Conservation (phyloP, 2,329 filamentous ascomycete species). For the Aspergillus clavatus region DNA sequence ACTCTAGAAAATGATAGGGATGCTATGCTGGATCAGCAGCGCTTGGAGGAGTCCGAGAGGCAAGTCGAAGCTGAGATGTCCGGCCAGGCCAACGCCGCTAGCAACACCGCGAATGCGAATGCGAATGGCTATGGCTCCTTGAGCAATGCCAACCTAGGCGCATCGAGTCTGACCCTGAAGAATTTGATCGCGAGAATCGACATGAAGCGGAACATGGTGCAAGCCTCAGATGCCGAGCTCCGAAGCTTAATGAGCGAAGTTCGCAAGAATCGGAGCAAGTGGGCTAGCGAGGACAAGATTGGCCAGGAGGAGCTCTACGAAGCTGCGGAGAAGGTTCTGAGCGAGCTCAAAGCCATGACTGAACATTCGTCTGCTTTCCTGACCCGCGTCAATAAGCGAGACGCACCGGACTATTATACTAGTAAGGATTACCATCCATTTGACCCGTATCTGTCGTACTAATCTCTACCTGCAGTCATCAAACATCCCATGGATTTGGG, state of each 20-base stretch:
- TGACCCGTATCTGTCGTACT: conserved; percentile 10
- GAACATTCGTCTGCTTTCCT: conserved; percentile 97
- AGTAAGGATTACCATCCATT: conserved; percentile 52
- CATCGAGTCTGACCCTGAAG: conserved; percentile 92
- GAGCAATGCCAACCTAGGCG: conserved; percentile 89
- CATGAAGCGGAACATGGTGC: conserved; percentile 81
- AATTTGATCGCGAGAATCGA: conserved; percentile 96
- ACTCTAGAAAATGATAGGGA: conserved; percentile 92
- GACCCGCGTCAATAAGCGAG: conserved; percentile 90
- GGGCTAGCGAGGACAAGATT: conserved; percentile 96
- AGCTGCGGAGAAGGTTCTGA: conserved; percentile 91
- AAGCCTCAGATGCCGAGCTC: conserved; percentile 87
- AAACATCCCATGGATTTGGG: conserved; percentile 98
- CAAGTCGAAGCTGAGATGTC: conserved; percentile 96
- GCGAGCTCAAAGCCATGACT: conserved; percentile 92
- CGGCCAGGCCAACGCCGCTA: conserved; percentile 53
- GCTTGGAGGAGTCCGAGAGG: conserved; percentile 91
- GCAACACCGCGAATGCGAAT: conserved; percentile 47
- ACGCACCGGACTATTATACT: conserved; percentile 91
- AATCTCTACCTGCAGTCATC: conserved; percentile 59
- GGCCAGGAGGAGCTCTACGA: conserved; percentile 98
- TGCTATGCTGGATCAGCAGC: conserved; percentile 96
- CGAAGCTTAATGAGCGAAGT: conserved; percentile 94
- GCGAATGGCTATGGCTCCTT: conserved; percentile 76
- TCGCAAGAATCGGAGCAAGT: conserved; percentile 95